Conservation (phyloP, 2,329 filamentous ascomycete species). For the Thielaviopsis cerberus region DNA sequence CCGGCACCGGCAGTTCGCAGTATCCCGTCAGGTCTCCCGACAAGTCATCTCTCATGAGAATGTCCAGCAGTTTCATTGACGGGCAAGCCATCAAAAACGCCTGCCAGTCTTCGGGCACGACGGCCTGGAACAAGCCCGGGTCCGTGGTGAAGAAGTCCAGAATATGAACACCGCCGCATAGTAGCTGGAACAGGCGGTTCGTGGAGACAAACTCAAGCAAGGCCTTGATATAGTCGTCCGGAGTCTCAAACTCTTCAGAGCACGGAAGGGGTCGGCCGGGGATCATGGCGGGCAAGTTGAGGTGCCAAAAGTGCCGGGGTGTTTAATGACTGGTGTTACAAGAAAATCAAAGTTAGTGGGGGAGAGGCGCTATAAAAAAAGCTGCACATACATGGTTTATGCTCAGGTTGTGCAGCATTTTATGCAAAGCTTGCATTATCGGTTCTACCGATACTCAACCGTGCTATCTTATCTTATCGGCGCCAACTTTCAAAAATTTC, state of each 20-base stretch:
- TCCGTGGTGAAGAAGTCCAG: slow-evolving; percentile 84
- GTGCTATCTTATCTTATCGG: slow-evolving; percentile 6
- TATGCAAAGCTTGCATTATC: neutral
- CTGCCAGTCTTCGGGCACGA: slow-evolving; percentile 68
- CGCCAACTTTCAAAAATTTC: slow-evolving; percentile 6
- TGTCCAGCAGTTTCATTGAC: slow-evolving; percentile 58
- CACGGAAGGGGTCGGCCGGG: slow-evolving; percentile 46
- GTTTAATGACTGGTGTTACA: neutral
- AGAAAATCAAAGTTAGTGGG: neutral
- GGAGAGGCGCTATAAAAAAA: neutral
- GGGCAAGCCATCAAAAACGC: slow-evolving; percentile 53
- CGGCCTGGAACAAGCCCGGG: slow-evolving; percentile 60
- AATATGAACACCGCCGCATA: slow-evolving; percentile 96
- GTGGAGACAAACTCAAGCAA: slow-evolving; percentile 59
- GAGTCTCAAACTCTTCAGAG: slow-evolving; percentile 45
- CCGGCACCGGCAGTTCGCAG: slow-evolving; percentile 23
- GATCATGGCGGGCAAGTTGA: slow-evolving; percentile 21
- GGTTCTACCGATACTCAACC: neutral
- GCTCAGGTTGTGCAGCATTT: neutral
- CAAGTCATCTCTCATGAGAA: slow-evolving; percentile 65
- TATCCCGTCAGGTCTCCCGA: slow-evolving; percentile 15
- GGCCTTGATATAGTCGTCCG: slow-evolving; percentile 61
- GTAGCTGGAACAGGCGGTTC: slow-evolving; percentile 59
- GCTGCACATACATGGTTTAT: neutral
- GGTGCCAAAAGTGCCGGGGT: neutral